Evolutionary conservation across 169 alveolate genomes (phyloP), one percentile per base, ranked within the genome.

Genomic region (Eimeria falciformis): DNA sequence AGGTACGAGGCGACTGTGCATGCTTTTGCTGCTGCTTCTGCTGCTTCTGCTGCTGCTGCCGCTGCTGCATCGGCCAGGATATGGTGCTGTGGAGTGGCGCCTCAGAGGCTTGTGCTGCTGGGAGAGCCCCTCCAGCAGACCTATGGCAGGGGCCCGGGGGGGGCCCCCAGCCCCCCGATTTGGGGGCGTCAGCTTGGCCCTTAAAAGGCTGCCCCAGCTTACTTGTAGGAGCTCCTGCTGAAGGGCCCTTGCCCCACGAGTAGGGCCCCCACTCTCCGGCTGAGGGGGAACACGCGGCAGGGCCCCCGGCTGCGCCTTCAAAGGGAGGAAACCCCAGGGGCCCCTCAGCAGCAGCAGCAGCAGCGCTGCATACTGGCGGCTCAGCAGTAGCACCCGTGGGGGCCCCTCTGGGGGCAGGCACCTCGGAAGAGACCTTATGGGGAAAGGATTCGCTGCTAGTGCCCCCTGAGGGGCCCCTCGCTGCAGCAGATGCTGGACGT

Each of bases 401-500:
- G 27, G 37, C 89, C 56, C 75, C 77, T 33, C 14, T 11, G 53
- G 68, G 75, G 73, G 53, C 89, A 50, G n/a, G 75, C 27, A 55
- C 89, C 68, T 81, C 89, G 21, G 89, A 55, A 37, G 89, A 43
- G 23, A 75, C 56, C 77, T 81, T 53, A 55, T 53, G 75, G n/a
- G 89, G 47, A 37, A 53, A 0, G 5, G 25, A 18, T 18, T 55
- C 89, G 33, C 89, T 55, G 11, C 18, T 27, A 17, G 65, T 18
- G 29, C 37, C 43, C 58, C 55, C 75, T 75, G 89, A 81, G 17
- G 77, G 33, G 33, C 75, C 68, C 89, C 89, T 23, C 23, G 89
- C 89, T 81, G 89, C 89, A 55, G 89, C 89, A 56, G 89, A 50
- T 23, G 89, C 33, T 11, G 77, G 77, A 11, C 75, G 89, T 71